These are phyloP conservation scores for Aspergillus alliaceus DNA, from an alignment of 2,329 filamentous ascomycete genomes.

Conservation along the genomic window DNA sequence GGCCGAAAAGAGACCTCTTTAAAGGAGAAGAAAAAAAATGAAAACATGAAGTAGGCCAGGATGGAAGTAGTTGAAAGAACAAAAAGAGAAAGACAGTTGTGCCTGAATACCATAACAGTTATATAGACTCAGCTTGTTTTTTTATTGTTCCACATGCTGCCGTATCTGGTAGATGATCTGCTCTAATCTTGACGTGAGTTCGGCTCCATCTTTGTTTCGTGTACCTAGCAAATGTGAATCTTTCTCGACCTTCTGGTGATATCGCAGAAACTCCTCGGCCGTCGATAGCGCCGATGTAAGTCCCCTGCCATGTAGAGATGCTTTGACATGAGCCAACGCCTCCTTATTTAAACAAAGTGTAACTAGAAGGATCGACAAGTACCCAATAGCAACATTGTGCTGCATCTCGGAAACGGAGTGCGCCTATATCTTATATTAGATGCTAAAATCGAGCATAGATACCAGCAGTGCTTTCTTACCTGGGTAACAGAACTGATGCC, in stretches of 20 bases:
- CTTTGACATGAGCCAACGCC: slow-evolving; percentile 45
- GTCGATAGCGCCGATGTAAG: slow-evolving; percentile 55
- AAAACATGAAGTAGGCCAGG: too few species aligned
- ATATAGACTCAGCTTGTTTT: neutral
- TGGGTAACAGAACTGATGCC: slow-evolving; percentile 65
- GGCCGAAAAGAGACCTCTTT: neutral
- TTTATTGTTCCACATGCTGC: neutral
- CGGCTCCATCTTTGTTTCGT: slow-evolving; percentile 49
- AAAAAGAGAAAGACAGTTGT: neutral
- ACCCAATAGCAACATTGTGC: slow-evolving; percentile 80
- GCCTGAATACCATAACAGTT: neutral
- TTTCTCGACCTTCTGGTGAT: slow-evolving; percentile 60
- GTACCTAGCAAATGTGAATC: slow-evolving; percentile 42
- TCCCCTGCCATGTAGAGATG: slow-evolving; percentile 46
- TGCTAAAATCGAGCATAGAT: slow-evolving; percentile 7
- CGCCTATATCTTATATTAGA: slow-evolving; percentile 39
- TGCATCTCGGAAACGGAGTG: slow-evolving; percentile 66
- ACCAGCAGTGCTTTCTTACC: slow-evolving; percentile 55
- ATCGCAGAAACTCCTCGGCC: slow-evolving; percentile 62
- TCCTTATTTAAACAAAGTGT: slow-evolving; percentile 67
- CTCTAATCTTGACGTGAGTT: slow-evolving; percentile 56
- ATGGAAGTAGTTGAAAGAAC: too few species aligned
- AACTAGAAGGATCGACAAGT: slow-evolving; percentile 79
- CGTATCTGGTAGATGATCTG: slow-evolving; percentile 50
- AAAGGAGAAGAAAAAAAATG: too few species aligned